Evolutionary conservation across 352 stramenopile species (phyloP), one percentile per base, ranked within the genome.

Genomic region (Globisporangium cederbergense): DNA sequence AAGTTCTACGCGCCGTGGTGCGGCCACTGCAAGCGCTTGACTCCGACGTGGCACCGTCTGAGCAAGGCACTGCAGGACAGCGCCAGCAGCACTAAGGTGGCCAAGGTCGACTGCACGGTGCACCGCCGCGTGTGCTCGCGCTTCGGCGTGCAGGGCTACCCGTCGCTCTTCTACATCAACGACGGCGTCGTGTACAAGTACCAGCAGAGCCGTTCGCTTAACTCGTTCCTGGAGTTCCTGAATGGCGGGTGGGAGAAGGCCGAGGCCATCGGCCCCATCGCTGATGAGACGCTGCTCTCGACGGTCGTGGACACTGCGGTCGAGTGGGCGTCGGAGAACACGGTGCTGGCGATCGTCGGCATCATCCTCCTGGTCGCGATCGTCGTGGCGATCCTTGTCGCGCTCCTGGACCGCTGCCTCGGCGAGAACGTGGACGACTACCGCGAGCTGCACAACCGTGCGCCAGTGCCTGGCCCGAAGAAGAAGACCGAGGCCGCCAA

Each of bases 1-100:
- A 92, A 93, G 71, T 93, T 93, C 60, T 91, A 91, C 62, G 82
- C 83, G 22, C 83, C 83, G 2, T 93, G 83, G 83, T 93, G 83
- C 50, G 80, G 82, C 46, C 83, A 90, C 67, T 90, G 83, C 77
- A 91, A 91, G 71, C 82, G 82, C n/a, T 63, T 95, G 56, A 70
- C 78, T 1, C 77, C 75, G 0, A 83, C 78, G 50, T 95, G 86
- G 86, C 83, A 90, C 71, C 86, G 88, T 60, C 64, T 95, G 22
- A 95, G 86, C 65, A 80, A 79, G 51, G 72, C 77, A 9, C 68
- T 93, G 1, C 66, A 80, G 60, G 84, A 93, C 51, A 89, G 68
- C 43, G 78, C 76, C 45, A 90, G 76, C 68, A 78, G 63, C 22
- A 78, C 75, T 3, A 67, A 67, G 7, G 78, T 95, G 1, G 86